phyloP scores from a whole-genome alignment of 1,139 yeast genomes.

The Kodamaea arcana region DNA sequence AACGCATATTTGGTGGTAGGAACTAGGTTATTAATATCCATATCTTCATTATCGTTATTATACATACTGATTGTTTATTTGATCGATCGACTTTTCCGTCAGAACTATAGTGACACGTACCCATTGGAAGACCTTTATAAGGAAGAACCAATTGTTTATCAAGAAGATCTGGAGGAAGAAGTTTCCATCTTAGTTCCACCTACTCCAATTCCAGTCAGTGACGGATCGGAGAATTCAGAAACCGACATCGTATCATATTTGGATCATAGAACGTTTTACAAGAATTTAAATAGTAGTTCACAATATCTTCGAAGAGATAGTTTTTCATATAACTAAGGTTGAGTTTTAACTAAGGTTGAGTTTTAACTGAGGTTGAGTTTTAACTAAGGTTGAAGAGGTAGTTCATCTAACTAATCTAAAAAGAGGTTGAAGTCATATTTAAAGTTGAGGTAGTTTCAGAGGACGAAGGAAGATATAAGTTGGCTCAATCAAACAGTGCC shows the following conservation, averaged over 20 bases:
- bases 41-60: neutral
- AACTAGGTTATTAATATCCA: neutral
- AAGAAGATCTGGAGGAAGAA: conserved; percentile 1
- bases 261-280: conserved; percentile 27
- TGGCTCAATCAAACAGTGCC: too few relatives aligned
- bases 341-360: neutral
- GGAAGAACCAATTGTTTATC: neutral
- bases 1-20: conserved; percentile 1
- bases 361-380: neutral
- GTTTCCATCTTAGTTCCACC: neutral
- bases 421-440: neutral
- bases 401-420: too few relatives aligned
- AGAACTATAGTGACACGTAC: conserved; percentile 1
- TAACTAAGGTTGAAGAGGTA: neutral
- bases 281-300: conserved; percentile 38
- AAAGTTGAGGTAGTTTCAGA: neutral
- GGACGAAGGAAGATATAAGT: too few relatives aligned
- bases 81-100: conserved; percentile 1
- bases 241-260: conserved; percentile 1
- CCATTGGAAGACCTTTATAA: neutral
- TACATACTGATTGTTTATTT: conserved; percentile 1
- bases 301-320: conserved; percentile 44
- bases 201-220: neutral
- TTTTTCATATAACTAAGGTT: conserved; percentile 23
- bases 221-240: neutral